phyloP scores from a whole-genome alignment of 768 basidiomycete species.

The Suillus fuscotomentosus region DNA sequence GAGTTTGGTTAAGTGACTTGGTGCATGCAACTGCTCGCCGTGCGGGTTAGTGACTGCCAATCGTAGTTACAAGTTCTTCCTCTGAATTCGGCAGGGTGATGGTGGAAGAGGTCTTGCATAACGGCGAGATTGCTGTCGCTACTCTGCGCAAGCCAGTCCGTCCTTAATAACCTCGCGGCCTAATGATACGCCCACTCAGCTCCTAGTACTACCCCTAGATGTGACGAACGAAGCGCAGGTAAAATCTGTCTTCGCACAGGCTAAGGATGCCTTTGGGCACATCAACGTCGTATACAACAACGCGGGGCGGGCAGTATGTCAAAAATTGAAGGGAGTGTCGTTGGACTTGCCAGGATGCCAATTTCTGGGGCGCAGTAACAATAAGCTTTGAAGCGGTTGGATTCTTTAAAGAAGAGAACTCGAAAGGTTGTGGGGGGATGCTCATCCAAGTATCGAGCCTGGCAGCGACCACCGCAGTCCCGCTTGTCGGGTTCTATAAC shows the following conservation, averaged over 20 bases:
- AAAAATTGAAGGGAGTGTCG: conserved; percentile 25
- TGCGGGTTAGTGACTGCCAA: neutral
- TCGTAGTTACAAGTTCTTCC: conserved; percentile 33
- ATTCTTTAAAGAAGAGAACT: conserved; percentile 31
- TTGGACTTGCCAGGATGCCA: conserved; percentile 29
- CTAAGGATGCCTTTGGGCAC: conserved; percentile 26
- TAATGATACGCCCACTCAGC: conserved; percentile 14
- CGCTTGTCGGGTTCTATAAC: conserved; percentile 19
- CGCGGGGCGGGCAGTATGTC: conserved; percentile 22
- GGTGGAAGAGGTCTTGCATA: conserved; percentile 23
- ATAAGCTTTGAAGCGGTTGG: conserved; percentile 26
- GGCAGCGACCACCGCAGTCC: conserved; percentile 11
- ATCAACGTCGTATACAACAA: conserved; percentile 36
- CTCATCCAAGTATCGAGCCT: conserved; percentile 33
- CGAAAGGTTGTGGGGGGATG: conserved; percentile 24
- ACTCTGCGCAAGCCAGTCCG: conserved; percentile 24
- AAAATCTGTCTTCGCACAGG: conserved; percentile 15
- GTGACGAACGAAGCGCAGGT: conserved; percentile 24
- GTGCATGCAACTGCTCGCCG: neutral
- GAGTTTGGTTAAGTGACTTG: neutral
- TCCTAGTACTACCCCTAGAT: conserved; percentile 30
- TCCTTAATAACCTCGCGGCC: conserved; percentile 16
- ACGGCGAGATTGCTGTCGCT: conserved; percentile 28
- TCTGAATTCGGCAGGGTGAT: conserved; percentile 37
- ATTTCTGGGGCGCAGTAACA: conserved; percentile 31